Conservation (phyloP, 2,329 filamentous ascomycete species). For the Rhytidhysteron rufulum region DNA sequence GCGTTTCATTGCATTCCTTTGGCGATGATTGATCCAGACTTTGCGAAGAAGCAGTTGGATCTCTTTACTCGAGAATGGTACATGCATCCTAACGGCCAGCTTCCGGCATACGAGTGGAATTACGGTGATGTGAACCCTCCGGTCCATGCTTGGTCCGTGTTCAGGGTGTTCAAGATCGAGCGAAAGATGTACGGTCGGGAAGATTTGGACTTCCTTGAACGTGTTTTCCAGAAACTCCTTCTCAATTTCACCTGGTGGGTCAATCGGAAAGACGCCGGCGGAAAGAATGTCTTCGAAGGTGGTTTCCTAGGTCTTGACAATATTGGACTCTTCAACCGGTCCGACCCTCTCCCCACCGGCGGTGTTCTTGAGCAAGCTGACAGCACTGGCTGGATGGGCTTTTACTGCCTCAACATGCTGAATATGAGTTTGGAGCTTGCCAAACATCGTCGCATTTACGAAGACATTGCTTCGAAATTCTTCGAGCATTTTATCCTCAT, state of each 20-base stretch:
- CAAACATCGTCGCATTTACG: constrained; percentile 91
- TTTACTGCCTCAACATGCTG: constrained; percentile 94
- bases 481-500: constrained; percentile 99
- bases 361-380: constrained; percentile 94
- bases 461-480: constrained; percentile 96
- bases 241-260: constrained; percentile 99
- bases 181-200: constrained; percentile 94
- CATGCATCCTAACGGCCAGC: constrained; percentile 94
- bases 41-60: constrained; percentile 96
- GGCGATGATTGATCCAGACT: constrained; percentile 96
- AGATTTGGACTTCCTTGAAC: constrained; percentile 91
- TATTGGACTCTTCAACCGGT: constrained; percentile 95
- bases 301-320: constrained; percentile 95
- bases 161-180: constrained; percentile 97
- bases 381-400: constrained; percentile 98
- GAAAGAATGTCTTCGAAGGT: constrained; percentile 96
- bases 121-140: constrained; percentile 96
- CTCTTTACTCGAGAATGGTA: constrained; percentile 97
- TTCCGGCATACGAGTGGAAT: constrained; percentile 95
- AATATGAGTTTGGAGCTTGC: constrained; percentile 94
- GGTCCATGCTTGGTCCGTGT: constrained; percentile 93
- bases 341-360: constrained; percentile 88
- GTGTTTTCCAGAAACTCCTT: constrained; percentile 92
- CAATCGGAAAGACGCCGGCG: constrained; percentile 89
- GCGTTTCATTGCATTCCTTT: constrained; percentile 95